phyloP scores from a whole-genome alignment of 2,329 filamentous ascomycete species.

The Huntiella moniliformis region DNA sequence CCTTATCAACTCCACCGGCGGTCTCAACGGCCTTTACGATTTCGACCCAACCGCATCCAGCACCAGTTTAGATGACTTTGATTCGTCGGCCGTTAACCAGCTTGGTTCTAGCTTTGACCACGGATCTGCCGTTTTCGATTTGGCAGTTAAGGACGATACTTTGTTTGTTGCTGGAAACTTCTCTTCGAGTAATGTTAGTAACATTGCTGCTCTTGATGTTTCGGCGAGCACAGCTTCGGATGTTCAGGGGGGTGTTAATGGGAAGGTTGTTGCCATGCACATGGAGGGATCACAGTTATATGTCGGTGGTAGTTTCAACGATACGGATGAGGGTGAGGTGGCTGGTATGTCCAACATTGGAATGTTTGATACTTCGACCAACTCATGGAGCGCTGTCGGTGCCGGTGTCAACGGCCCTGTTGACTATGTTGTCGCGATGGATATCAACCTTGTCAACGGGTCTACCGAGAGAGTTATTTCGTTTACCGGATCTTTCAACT shows the following conservation, averaged over 20 bases:
- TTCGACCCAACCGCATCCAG: constrained; percentile 45
- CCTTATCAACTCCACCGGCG: constrained; percentile 53
- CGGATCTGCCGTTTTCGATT: constrained; percentile 48
- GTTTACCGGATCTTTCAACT: constrained; percentile 61
- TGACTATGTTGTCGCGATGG: constrained; percentile 52
- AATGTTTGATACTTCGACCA: constrained; percentile 48
- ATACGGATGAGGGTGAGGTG: constrained; percentile 42
- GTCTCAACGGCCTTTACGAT: constrained; percentile 79
- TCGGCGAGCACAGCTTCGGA: constrained; percentile 42
- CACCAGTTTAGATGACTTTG: constrained; percentile 39
- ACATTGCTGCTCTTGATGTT: constrained; percentile 57
- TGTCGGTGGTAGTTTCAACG: constrained; percentile 69
- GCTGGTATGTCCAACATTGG: constrained; percentile 59
- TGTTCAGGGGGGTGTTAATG: constrained; percentile 58
- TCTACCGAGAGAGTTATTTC: constrained; percentile 56
- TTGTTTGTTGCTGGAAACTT: constrained; percentile 77
- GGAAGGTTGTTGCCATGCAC: constrained; percentile 53
- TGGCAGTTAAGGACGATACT: constrained; percentile 44
- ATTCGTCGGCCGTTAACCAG: constrained; percentile 54
- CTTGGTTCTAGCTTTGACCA: constrained; percentile 52
- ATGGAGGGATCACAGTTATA: constrained; percentile 50
- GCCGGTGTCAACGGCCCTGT: constrained; percentile 73
- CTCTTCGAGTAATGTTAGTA: constrained; percentile 44
- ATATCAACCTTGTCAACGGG: constrained; percentile 55
- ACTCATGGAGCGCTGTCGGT: constrained; percentile 62